Base-by-base conservation (phyloP, 2,329 filamentous ascomycete species). In the Epichloe hybrida region DNA sequence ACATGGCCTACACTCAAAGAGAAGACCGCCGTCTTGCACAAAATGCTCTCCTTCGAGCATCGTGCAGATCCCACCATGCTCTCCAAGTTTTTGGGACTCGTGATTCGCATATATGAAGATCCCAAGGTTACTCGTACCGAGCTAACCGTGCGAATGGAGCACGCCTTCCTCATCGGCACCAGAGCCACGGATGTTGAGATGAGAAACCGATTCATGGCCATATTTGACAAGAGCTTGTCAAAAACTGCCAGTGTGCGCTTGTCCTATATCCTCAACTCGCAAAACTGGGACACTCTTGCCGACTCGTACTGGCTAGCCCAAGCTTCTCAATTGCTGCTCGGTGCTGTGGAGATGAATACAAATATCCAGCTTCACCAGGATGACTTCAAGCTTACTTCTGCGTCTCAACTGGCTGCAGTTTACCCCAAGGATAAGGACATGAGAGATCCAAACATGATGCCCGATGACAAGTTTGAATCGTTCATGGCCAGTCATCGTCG, bases 291-390 rank as follows among this genome's bases (percentile, higher is more conserved):
- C 64, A 94, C 88, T 0, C 74, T 99, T 46, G 83, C 82, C 2
- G 93, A 98, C 59, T 95, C 88, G 1, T 99, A 95, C 70, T 99
- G 94, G 94, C 73, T 99, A 47, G 84, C 89, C 40, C 93, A 99
- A 67, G 91, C 94, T 36, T 89, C 89, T 17, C 93, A 98, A 61
- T 75, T 98, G 40, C 80, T 99, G 51, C 80, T 98, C 56, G 90
- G 93, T 15, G 90, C 88, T 6, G 79, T 97, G 41, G 93, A 98
- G 64, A 84, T 88, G 74, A 88, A 86, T 57, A 77, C 78, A n/a
- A 75, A 79, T 13, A 80, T 88, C 34, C 85, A 88, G 57, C 74
- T 98, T 48, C 83, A 96, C 58, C 64, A 76, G 0, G 88, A 94
- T 11, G 93, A 98, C 66, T 91, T 95, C 69, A 85, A 80, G 51